Base-by-base conservation (phyloP, 371 early-diverging fungal genomes). In the Mortierella polycephala region DNA sequence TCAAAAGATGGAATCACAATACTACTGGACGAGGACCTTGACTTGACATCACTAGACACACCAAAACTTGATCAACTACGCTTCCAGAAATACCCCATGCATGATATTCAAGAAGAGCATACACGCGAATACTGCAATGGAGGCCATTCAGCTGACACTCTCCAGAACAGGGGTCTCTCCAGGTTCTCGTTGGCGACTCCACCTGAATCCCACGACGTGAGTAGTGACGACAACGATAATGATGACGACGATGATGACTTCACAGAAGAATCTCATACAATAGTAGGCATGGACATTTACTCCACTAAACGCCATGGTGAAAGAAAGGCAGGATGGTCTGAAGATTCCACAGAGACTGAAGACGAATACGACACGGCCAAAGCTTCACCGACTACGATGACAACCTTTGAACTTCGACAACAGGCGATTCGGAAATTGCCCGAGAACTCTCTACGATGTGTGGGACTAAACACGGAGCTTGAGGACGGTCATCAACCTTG, bases 371-470 rank as follows among this genome's bases (percentile, higher is more conserved):
- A 55, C 0, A 10, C 56, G 18, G 21, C 39, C 50, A 68, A 64
- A 23, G 64, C 69, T 16, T 71, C 75, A 7, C 76, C 69, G 10
- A 70, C 69, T 10, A 73, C 73, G 5, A 44, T 68, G 7, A 69
- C 71, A 7, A 62, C 67, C n/a, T 62, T 57, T 46, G 75, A 77
- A 56, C 66, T 82, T 62, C 81, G 82, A 44, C 74, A 75, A 20
- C 83, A 67, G 62, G 75, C 81, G 23, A 56, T 62, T 42, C 65
- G 74, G 9, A 80, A 60, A 16, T 57, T 91, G 6, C 84, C 87
- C 40, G 75, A 74, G 40, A 86, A 87, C 47, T 84, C 84, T 46
- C 69, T 92, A 50, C 80, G 89, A 20, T 88, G 91, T 66, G 89
- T 90, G 11, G 92, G 92, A 1, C 73, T 92, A 59, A 89, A 89